Conservation (phyloP, 306 rosid genomes). For the Ceratonia siliqua region DNA sequence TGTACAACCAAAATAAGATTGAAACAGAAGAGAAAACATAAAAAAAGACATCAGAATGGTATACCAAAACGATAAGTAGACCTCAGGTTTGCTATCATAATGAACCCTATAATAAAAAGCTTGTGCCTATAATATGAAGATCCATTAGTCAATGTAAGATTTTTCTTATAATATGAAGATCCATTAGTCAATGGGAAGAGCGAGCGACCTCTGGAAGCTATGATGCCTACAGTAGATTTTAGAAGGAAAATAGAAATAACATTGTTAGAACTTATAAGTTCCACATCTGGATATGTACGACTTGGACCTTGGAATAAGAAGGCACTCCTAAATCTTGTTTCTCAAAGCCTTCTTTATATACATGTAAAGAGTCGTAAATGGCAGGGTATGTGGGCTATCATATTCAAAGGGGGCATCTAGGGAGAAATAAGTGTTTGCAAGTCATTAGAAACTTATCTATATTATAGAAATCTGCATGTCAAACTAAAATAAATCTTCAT, state of each 20-base stretch:
- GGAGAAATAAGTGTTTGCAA: not conserved
- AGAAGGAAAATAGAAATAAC: not conserved
- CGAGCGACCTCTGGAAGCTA: not conserved
- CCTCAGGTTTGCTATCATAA: not conserved
- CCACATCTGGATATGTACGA: not conserved
- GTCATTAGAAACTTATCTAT: not conserved
- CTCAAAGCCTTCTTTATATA: not conserved
- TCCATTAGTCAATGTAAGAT: not conserved
- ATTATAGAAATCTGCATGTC: not conserved
- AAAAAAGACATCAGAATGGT: not conserved
- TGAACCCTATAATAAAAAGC: not conserved
- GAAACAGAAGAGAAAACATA: not conserved
- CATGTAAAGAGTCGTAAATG: not conserved
- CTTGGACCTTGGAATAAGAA: not conserved
- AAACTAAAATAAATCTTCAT: not conserved
- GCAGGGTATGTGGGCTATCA: not conserved
- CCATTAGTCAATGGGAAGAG: not conserved
- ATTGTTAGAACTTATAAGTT: not conserved
- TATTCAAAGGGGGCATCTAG: not conserved
- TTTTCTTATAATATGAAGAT: not conserved
- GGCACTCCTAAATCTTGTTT: not conserved
- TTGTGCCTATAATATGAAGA: not conserved
- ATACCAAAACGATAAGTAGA: not conserved
- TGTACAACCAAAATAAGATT: not conserved
- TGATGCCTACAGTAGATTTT: not conserved